These are phyloP conservation scores for Psidium guajava DNA, from an alignment of 345 rosid genomes.

Conservation along the genomic window DNA sequence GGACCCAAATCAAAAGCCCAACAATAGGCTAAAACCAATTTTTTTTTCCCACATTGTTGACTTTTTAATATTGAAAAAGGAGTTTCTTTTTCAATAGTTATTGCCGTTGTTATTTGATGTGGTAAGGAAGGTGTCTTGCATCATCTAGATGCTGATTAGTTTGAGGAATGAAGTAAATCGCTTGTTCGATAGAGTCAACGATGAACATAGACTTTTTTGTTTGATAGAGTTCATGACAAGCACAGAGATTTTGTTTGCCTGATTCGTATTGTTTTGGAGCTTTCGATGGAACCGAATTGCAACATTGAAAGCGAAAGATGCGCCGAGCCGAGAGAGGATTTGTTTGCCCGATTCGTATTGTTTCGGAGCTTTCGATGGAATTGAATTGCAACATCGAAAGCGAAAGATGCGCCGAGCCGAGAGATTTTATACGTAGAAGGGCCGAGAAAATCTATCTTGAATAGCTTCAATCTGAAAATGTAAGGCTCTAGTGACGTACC, in stretches of 20 bases:
- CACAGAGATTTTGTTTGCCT: too few species aligned
- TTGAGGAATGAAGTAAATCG: not conserved
- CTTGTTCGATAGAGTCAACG: not conserved
- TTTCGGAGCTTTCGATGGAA: not conserved
- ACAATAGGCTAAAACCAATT: not conserved
- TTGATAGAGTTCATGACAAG: not conserved
- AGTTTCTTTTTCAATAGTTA: not conserved
- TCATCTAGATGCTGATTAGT: not conserved
- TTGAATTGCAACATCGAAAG: not conserved
- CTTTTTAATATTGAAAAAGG: not conserved
- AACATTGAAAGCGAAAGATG: not conserved
- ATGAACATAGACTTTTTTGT: too few species aligned
- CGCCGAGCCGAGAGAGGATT: not conserved
- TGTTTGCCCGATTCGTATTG: not conserved
- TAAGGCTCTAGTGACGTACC: not conserved
- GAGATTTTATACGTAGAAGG: not conserved
- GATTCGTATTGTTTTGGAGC: not conserved
- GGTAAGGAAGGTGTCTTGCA: not conserved
- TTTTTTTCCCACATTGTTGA: not conserved
- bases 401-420: not conserved
- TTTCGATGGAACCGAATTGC: not conserved
- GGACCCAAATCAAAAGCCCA: not conserved
- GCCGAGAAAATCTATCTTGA: not conserved
- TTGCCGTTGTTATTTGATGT: not conserved
- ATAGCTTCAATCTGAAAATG: not conserved